Base-by-base conservation (phyloP, 2,329 filamentous ascomycete genomes). In the Tolypocladium pustulatum region DNA sequence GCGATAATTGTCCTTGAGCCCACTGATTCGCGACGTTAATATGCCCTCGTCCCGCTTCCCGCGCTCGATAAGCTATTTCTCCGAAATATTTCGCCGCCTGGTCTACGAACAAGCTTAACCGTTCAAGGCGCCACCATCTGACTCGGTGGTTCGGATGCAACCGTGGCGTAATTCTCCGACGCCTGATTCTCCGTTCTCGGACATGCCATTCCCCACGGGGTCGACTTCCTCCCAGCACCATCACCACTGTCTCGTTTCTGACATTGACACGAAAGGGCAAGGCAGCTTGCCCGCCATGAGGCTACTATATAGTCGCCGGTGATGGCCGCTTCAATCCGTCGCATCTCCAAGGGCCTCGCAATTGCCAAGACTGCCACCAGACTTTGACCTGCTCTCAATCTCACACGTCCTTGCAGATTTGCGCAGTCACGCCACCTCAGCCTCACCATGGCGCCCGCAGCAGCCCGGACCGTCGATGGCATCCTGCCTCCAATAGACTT, bases 401-500 rank as follows among this genome's bases (percentile, higher is more conserved):
- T 34, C 20, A 13, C 30, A 10, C 49, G 20, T 36, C 49, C 30
- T 36, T 36, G 49, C 30, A 34, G 20, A 53, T 53, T 53, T 36
- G 30, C 53, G 22, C 17, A 38, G 54, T 17, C 36, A n/a, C 54
- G 3, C 54, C 34, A 32, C 20, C 9, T 20, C 54, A 12, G 22
- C 8, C 27, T 34, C 22, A 27, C 5, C 64, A 75, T 69, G 71
- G 70, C 71, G 57, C 69, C 71, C 10, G 65, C 65, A 58, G 71
- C 67, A 32, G 69, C 71, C 13, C 65, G 64, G 37, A 65, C 69
- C 12, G 64, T 64, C 3, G 68, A 73, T 32, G 67, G 65, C 38
- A 68, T 73, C 27, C 52, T 63, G 38, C 64, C 70, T 20, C 65
- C 68, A 2, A 68, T 73, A 22, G 70, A 74, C 58, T 59, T 73